Evolutionary conservation across 176 grass and related monocot genomes (phyloP), one percentile per base, ranked within the genome.

Genomic region (Zizania latifolia): DNA sequence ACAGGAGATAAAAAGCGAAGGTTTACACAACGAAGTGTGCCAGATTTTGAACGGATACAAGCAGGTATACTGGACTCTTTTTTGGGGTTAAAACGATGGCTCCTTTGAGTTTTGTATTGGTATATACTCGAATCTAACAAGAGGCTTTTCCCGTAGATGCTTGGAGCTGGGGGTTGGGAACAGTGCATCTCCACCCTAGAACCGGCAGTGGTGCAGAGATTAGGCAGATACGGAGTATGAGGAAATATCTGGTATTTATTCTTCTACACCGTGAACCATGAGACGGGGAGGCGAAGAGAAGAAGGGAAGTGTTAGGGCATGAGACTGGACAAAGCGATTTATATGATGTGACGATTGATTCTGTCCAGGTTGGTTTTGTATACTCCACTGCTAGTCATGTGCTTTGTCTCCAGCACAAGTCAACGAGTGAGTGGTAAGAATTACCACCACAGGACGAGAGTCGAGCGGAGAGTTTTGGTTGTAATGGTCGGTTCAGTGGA

Each of bases 1-100:
- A n/a, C 59, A 98, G 95, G 95, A 94, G 80, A 94, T 98, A 82
- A 92, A 90, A 79, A 94, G 91, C 43, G 83, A 98, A 75, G 89
- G 92, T 53, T 55, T 98, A 71, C 86, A 88, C 75, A 77, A 83
- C 11, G 95, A 98, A 83, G 91, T 94, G 38, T 79, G 84, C 86
- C 91, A 90, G 75, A 93, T 98, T 84, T 68, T 98, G 78, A 87
- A 87, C 70, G 95, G 88, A 38, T 98, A 98, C 66, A 98, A 98
- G 80, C 91, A 98, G 95, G 95, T 98, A 94, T 23, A 33, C 6
- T 7, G 5, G 34, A n/a, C n/a, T n/a, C n/a, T 11, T n/a, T 28
- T n/a, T n/a, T n/a, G 48, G 48, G 48, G 6, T 4, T 50, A n/a
- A 15, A 28, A 19, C 4, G 17, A 26, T 26, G 10, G 0, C 8